A percentile compares a stretch with the other conserved stretches of the same genome.
Evolutionary conservation across 208 protist species (phyloP).

Genomic region (Trypanosomatidae sp.): DNA sequence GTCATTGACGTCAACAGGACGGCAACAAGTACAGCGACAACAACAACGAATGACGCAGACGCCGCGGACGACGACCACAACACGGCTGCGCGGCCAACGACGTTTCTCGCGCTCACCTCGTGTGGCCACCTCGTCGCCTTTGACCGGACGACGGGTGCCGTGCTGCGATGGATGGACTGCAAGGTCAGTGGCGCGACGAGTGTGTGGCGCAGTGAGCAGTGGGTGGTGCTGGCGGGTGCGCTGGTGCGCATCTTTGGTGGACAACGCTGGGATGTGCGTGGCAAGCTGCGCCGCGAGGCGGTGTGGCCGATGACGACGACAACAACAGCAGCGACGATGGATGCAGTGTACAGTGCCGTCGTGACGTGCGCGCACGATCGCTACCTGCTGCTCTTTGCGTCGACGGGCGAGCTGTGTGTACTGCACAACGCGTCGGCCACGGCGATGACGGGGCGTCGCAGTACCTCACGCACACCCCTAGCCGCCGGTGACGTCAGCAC

Average conservation of each 20-base stretch:
- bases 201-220: constrained; percentile 6
- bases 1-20: background rate
- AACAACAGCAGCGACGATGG: background rate
- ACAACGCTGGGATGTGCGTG: constrained; percentile 58
- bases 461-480: too few species aligned
- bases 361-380: too few species aligned
- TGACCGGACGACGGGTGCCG: constrained; percentile 28
- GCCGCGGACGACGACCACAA: background rate
- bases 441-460: too few species aligned
- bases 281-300: constrained; percentile 20
- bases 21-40: background rate
- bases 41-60: background rate
- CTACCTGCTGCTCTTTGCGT: too few species aligned
- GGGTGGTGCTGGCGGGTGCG: constrained; percentile 40
- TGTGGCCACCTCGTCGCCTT: constrained; percentile 53
- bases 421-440: too few species aligned
- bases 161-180: constrained; percentile 83
- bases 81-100: constrained; percentile 4
- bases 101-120: constrained; percentile 36
- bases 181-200: constrained; percentile 39
- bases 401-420: too few species aligned
- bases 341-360: too few species aligned
- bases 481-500: too few species aligned
- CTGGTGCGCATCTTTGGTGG: constrained; percentile 47
- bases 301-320: background rate